Base-by-base conservation (phyloP, 805 yeast genomes). In the Yarrowia divulgata region DNA sequence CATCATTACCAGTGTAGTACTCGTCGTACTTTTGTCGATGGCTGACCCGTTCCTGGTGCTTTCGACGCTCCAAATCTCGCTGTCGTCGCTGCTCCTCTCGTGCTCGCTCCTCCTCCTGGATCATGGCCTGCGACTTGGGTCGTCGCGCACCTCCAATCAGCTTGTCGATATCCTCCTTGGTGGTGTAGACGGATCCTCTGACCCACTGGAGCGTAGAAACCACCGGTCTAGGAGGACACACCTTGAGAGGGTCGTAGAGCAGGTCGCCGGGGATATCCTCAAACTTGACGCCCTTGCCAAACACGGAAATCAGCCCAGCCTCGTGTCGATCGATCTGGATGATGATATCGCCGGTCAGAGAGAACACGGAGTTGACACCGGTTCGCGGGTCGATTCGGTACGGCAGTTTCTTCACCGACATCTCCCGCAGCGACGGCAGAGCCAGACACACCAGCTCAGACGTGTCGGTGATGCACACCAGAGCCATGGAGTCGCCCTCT, bases 201-300 rank as follows among this genome's bases (percentile, higher is more conserved):
- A 95, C 91, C 95, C 97, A 90, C 77, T 89, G 94, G 54, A 90
- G 81, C 0, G 95, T 85, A 45, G 92, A 86, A 8, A 91, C 86
- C 5, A 86, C 83, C 1, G 99, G 99, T 60, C 98, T 83, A 40
- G 86, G 85, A 1, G 97, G 96, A 23, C 89, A 84, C 7, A 84
- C 79, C 55, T 90, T 82, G 71, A 87, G 85, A 34, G 86, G 89
- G 74, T 90, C 89, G 79, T 89, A 93, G 43, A 95, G 79, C 1
- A 83, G 79, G 76, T 91, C 97, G 1, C 81, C 76, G 2, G 71
- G 70, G 18, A 72, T 77, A 32, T 73, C 74, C n/a, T 73, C 75
- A 9, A 72, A 74, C 55, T 67, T 66, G 46, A 71, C 70, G 23
- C 84, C 84, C 23, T 77, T 74, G 2, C 87, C 86, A 76, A 85